phyloP scores from a whole-genome alignment of 164 flowering plant genomes.

The Protea cynaroides region DNA sequence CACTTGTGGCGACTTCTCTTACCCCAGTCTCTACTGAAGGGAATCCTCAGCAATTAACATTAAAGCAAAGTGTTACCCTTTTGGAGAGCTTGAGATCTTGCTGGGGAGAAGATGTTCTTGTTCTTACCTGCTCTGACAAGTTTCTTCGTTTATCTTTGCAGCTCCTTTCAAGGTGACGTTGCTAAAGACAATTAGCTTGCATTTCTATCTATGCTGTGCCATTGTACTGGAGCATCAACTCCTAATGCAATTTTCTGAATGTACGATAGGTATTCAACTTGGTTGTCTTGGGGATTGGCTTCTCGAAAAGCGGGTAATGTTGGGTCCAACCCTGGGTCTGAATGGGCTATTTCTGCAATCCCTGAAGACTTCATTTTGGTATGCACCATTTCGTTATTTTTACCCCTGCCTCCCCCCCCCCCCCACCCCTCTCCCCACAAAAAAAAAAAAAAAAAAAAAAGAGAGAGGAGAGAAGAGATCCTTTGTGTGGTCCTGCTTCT shows the following conservation, averaged over 20 bases:
- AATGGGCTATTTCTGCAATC: slow-evolving; percentile 77
- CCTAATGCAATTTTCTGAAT: slow-evolving; percentile 1
- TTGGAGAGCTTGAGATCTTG: slow-evolving; percentile 81
- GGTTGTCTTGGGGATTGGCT: slow-evolving; percentile 75
- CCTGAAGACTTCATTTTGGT: slow-evolving; percentile 86
- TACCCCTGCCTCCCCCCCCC: no score
- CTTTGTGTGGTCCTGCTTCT: no score
- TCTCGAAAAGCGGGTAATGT: slow-evolving; percentile 52
- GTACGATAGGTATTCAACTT: slow-evolving; percentile 56
- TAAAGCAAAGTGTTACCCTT: slow-evolving; percentile 75
- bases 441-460: no score
- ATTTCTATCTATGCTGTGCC: background rate
- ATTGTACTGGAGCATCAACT: background rate
- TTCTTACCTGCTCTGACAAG: slow-evolving; percentile 80
- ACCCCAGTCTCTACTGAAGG: slow-evolving; percentile 37
- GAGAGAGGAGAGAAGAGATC: no score
- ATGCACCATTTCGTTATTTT: slow-evolving; percentile 17
- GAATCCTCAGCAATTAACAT: slow-evolving; percentile 34
- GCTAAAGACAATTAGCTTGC: slow-evolving; percentile 4
- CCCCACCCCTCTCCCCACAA: no score
- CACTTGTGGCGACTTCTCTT: slow-evolving; percentile 47
- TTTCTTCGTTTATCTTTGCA: slow-evolving; percentile 87
- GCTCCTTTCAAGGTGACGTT: slow-evolving; percentile 77
- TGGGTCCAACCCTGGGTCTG: slow-evolving; percentile 46
- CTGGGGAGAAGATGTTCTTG: slow-evolving; percentile 89